Percentiles rank a stretch among this genome's conserved stretches.
These are phyloP conservation scores for Golubevia pallescens DNA, from an alignment of 1,284 basidiomycete genomes.

Conservation along the genomic window DNA sequence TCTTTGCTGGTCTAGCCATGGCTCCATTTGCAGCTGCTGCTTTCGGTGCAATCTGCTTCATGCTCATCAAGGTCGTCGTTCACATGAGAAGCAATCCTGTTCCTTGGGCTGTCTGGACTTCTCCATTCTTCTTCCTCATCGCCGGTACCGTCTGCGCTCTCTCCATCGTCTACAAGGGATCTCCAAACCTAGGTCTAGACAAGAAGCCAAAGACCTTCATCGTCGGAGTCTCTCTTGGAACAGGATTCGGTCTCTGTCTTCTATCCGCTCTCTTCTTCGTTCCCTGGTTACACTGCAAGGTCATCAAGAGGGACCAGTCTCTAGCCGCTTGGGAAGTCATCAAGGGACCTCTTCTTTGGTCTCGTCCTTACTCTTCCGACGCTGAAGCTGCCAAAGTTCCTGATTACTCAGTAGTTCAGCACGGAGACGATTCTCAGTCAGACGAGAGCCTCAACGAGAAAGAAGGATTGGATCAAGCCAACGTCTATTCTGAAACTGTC, in stretches of 20 bases:
- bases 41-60: conserved; percentile 13
- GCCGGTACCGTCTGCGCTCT: conserved; percentile 12
- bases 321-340: conserved; percentile 12
- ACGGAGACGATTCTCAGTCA: conserved; percentile 9
- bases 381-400: conserved; percentile 12
- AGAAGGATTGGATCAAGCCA: neutral
- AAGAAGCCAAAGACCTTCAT: conserved; percentile 19
- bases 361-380: conserved; percentile 9
- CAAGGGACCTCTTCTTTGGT: conserved; percentile 12
- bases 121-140: conserved; percentile 30
- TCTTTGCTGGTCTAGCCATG: conserved; percentile 17
- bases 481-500: too few species aligned
- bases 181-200: conserved; percentile 28
- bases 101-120: conserved; percentile 13
- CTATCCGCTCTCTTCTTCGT: conserved; percentile 13
- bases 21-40: conserved; percentile 12
- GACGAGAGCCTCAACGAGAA: conserved; percentile 14
- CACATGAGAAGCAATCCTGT: conserved; percentile 12
- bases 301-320: conserved; percentile 16
- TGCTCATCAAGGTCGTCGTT: conserved; percentile 12
- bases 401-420: conserved; percentile 15
- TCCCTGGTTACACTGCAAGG: conserved; percentile 16
- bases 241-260: conserved; percentile 9
- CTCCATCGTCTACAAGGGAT: conserved; percentile 33
- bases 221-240: conserved; percentile 10